Percentiles rank a stretch among this genome's conserved stretches.
phyloP scores from a whole-genome alignment of 768 basidiomycete genomes.

The Cytidiella melzeri region DNA sequence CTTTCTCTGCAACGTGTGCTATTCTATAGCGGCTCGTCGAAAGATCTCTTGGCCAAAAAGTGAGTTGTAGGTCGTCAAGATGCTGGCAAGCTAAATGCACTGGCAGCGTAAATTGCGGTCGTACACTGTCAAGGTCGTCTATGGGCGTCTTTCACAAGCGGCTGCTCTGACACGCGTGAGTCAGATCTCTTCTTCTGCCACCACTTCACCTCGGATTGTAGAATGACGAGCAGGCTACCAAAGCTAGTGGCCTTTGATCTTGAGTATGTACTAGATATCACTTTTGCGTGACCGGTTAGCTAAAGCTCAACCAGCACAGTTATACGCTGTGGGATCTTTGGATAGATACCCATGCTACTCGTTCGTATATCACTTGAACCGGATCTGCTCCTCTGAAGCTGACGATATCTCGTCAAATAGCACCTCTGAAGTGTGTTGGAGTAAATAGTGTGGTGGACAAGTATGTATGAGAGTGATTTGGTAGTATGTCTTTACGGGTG shows the following conservation, averaged over 20 bases:
- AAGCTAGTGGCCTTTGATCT: constrained; percentile 76
- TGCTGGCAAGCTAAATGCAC: no score
- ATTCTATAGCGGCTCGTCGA: no score
- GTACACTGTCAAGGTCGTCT: no score
- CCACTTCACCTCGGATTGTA: background rate
- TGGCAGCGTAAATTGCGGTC: no score
- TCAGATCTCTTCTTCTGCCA: background rate
- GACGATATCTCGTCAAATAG: constrained; percentile 22
- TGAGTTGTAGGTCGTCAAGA: no score
- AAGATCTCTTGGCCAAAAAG: no score
- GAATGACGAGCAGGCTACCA: constrained; percentile 38
- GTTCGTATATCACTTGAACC: constrained; percentile 24
- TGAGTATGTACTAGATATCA: constrained; percentile 43
- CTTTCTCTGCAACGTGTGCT: no score
- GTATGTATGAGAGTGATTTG: no score
- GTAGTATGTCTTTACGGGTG: constrained; percentile 5
- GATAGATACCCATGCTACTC: constrained; percentile 75
- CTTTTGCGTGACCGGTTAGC: constrained; percentile 6
- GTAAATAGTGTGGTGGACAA: constrained; percentile 48
- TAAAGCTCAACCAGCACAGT: constrained; percentile 31
- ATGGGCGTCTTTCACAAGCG: no score
- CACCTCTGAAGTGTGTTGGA: constrained; percentile 46
- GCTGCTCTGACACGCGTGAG: background rate
- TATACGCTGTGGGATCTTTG: constrained; percentile 86
- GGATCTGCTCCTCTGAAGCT: background rate